These are phyloP conservation scores for Urochloa ruziziensis DNA, from an alignment of 176 grass and related monocot species.

Conservation along the genomic window DNA sequence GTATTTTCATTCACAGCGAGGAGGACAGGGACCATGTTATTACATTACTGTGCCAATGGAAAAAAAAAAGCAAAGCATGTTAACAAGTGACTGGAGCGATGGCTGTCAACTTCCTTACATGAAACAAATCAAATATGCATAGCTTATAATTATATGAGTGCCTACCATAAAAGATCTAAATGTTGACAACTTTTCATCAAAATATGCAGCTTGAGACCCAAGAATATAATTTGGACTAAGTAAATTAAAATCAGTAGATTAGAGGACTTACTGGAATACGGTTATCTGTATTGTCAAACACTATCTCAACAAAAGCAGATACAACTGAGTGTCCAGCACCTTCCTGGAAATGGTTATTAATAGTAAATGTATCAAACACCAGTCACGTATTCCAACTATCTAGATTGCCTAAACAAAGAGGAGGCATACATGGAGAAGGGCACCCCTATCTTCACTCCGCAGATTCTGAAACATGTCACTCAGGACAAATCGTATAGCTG, in stretches of 20 bases:
- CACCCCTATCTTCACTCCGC: constrained; percentile 87
- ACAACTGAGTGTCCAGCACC: constrained; percentile 97
- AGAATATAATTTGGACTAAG: constrained; percentile 5
- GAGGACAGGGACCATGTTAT: not conserved
- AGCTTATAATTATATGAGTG: not conserved
- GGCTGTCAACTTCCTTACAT: not conserved
- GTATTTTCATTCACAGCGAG: constrained; percentile 10
- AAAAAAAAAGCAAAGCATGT: not conserved
- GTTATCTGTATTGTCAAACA: constrained; percentile 97
- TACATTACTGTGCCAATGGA: not conserved
- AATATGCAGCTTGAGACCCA: constrained; percentile 28
- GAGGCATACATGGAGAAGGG: constrained; percentile 88
- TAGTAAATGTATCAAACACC: constrained; percentile 25
- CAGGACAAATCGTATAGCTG: constrained; percentile 98
- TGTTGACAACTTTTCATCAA: constrained; percentile 4
- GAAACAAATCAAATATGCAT: not conserved
- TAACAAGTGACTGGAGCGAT: not conserved
- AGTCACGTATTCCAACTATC: constrained; percentile 29
- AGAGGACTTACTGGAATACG: constrained; percentile 89
- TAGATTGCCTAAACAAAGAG: constrained; percentile 33
- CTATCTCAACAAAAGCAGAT: constrained; percentile 99
- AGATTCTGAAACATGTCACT: constrained; percentile 96
- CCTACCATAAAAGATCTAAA: not conserved
- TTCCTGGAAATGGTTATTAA: constrained; percentile 67
- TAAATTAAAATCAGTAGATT: constrained; percentile 4